Conservation (phyloP, 345 rosid species). For the Brassica carinata region DNA sequence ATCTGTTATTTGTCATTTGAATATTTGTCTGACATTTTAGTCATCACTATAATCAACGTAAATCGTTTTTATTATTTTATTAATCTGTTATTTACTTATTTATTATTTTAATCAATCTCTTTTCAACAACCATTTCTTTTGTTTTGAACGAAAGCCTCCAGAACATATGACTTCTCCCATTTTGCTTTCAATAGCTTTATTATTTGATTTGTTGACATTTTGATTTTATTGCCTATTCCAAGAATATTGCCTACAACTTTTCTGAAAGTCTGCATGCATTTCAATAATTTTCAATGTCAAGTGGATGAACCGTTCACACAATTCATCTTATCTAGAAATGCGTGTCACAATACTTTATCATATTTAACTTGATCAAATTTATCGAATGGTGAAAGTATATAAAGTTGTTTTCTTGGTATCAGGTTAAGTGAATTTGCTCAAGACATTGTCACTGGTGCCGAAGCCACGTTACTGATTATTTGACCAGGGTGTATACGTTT, state of each 20-base stretch:
- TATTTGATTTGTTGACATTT: constrained; percentile 11
- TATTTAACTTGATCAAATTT: not conserved
- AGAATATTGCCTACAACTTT: not conserved
- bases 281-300: not conserved
- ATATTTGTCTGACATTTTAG: not conserved
- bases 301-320: constrained; percentile 13
- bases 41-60: not conserved
- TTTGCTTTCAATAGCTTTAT: not conserved
- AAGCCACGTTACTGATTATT: constrained; percentile 19
- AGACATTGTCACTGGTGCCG: constrained; percentile 31
- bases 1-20: not conserved
- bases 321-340: constrained; percentile 1
- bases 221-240: not conserved
- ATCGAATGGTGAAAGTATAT: constrained; percentile 26
- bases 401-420: constrained; percentile 26
- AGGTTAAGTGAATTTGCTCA: constrained; percentile 17
- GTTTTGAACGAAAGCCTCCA: not conserved
- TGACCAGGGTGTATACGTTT: constrained; percentile 12
- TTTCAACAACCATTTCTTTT: not conserved
- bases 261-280: constrained; percentile 1
- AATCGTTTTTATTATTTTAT: not conserved
- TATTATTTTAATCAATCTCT: not conserved
- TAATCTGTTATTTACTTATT: not conserved
- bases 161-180: not conserved
- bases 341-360: constrained; percentile 8